These are phyloP conservation scores for Fusarium sp. DNA, from an alignment of 2,329 filamentous ascomycete species.

Conservation along the genomic window DNA sequence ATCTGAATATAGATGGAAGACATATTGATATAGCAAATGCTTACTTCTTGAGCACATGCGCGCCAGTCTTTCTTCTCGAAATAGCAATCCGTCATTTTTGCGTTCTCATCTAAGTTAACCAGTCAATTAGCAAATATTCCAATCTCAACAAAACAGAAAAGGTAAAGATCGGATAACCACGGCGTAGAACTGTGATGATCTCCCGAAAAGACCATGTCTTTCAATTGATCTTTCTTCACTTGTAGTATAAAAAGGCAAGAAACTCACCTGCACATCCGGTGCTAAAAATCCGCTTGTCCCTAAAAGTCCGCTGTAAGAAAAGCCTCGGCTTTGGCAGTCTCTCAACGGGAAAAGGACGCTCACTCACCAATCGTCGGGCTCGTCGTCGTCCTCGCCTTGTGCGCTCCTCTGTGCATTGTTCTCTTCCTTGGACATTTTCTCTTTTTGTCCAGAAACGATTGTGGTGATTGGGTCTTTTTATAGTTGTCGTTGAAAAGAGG, in stretches of 20 bases:
- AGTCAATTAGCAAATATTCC: conserved; percentile 14
- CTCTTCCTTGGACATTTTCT: conserved; percentile 66
- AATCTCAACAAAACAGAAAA: conserved; percentile 31
- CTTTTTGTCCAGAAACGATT: conserved; percentile 44
- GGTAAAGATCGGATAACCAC: background rate
- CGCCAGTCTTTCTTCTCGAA: conserved; percentile 98
- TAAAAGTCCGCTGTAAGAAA: conserved; percentile 56
- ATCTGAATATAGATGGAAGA: background rate
- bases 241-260: background rate
- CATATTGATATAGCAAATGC: conserved; percentile 50
- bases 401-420: conserved; percentile 56
- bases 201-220: rapidly evolving
- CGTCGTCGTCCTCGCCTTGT: conserved; percentile 69
- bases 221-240: background rate
- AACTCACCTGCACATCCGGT: conserved; percentile 87
- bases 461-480: background rate
- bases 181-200: background rate
- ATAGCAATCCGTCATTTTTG: conserved; percentile 93
- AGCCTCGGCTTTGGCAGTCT: conserved; percentile 46
- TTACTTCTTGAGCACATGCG: conserved; percentile 86
- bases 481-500: conserved; percentile 22
- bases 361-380: conserved; percentile 92
- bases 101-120: conserved; percentile 78
- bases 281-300: conserved; percentile 98
- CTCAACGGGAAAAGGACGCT: conserved; percentile 13